Base-by-base conservation (phyloP, 2,329 filamentous ascomycete genomes). In the Ustulina deusta region DNA sequence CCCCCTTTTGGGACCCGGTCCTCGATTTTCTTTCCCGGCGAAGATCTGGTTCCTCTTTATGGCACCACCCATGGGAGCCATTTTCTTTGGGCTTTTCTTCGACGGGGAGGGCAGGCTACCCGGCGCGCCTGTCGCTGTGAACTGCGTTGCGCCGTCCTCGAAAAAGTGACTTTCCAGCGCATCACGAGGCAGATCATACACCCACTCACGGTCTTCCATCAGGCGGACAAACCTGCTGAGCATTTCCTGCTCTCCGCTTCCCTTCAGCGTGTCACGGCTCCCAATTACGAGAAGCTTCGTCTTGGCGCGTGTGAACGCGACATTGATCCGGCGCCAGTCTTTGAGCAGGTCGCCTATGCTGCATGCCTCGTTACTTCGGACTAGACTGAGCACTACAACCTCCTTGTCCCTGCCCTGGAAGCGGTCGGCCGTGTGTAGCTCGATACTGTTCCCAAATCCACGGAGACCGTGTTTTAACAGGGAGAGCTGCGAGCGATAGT, bases 341-440 rank as follows among this genome's bases (percentile, higher is more conserved):
- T 91, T 92, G 32, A 99, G 84, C 52, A 99, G 80, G 63, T 98
- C 96, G 20, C 96, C 96, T n/a, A 99, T 94, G 57, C 87, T 89
- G 69, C 90, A 89, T 0, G 87, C 86, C 25, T 94, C 90, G 74
- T 99, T 99, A 78, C 90, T 95, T 34, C 96, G 88, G 15, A 98
- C 96, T 34, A 97, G 90, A 63, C 89, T 93, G 9, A 99, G 86
- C 15, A 99, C 88, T 0, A 98, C 88, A 2, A 97, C 90, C 76
- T 97, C 94, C 78, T 99, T 99, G 81, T 99, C 96, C 10, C 96
- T 89, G 6, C 96, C 96, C 78, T 99, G 96, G 79, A 97, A 99
- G 51, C 95, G 93, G 80, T 99, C 96, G 2, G 96, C 94, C 0
- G 96, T 98, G 80, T 99, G 94, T 86, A 98, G 94, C 80, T 99